Conservation (phyloP, 306 rosid species). For the Arachis hypogaea region DNA sequence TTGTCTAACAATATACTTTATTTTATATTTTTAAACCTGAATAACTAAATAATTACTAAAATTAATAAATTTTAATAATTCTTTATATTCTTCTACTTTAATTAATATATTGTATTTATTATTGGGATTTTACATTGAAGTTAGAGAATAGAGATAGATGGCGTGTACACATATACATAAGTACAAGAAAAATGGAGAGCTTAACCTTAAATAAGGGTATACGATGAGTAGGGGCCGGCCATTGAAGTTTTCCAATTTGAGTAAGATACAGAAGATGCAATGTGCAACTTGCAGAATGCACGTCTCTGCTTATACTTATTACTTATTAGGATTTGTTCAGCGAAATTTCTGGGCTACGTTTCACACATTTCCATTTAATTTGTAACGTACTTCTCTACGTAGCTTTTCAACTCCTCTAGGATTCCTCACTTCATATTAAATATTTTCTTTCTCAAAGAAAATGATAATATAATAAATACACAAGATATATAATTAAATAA, state of each 20-base stretch:
- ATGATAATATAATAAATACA: too few species aligned
- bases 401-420: conserved; percentile 22
- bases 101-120: too few species aligned
- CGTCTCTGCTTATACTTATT: conserved; percentile 34
- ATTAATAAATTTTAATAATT: too few species aligned
- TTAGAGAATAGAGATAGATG: conserved; percentile 15
- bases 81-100: too few species aligned
- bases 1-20: too few species aligned
- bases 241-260: conserved; percentile 44
- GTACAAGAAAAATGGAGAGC: conserved; percentile 16
- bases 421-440: neutral
- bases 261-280: conserved; percentile 41
- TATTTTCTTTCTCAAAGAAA: too few species aligned
- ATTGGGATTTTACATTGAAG: neutral
- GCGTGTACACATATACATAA: conserved; percentile 33
- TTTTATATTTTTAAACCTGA: too few species aligned
- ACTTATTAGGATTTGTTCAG: conserved; percentile 19
- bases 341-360: conserved; percentile 51
- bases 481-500: too few species aligned
- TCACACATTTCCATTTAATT: conserved; percentile 30
- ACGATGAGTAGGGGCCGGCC: conserved; percentile 39
- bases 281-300: conserved; percentile 39
- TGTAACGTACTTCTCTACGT: conserved; percentile 19
- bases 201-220: conserved; percentile 36
- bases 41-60: too few species aligned